A percentile compares a stretch with the other conserved stretches of the same genome.
phyloP scores from a whole-genome alignment of 208 protist species.

The Leptomonas pyrrhocoris region DNA sequence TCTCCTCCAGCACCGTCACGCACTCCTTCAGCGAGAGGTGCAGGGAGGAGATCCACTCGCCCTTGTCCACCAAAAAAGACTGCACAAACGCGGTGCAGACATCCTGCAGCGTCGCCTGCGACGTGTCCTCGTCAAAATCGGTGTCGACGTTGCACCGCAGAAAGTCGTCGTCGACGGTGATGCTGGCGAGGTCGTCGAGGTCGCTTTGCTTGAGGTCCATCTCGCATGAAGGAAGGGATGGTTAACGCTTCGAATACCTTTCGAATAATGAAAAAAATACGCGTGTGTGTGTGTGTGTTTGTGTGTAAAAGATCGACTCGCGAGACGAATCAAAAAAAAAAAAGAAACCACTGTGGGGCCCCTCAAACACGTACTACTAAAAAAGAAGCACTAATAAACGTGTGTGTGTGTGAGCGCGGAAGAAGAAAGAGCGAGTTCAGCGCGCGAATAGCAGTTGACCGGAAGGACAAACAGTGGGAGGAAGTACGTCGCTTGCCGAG shows the following conservation, averaged over 20 bases:
- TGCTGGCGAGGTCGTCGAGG: conserved; percentile 60
- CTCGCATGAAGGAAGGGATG: neutral
- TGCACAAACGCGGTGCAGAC: conserved; percentile 75
- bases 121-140: conserved; percentile 41
- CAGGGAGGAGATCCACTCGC: conserved; percentile 59
- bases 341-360: no score
- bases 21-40: conserved; percentile 64
- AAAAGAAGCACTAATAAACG: no score
- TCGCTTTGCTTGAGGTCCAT: conserved; percentile 43
- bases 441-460: no score
- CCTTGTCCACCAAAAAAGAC: conserved; percentile 61
- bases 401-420: no score
- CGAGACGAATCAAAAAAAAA: no score
- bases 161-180: conserved; percentile 63
- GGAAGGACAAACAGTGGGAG: no score
- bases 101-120: conserved; percentile 43
- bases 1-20: conserved; percentile 56
- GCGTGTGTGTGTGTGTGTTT: neutral
- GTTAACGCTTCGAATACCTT: no score
- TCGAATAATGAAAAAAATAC: neutral
- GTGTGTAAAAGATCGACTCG: no score
- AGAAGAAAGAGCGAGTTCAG: no score
- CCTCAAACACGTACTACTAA: no score
- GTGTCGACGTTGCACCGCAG: conserved; percentile 44
- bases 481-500: no score